A percentile compares a stretch with the other conserved stretches of the same genome.
phyloP scores from a whole-genome alignment of 192 early-diverging fungal species.

The Coemansia javaensis region DNA sequence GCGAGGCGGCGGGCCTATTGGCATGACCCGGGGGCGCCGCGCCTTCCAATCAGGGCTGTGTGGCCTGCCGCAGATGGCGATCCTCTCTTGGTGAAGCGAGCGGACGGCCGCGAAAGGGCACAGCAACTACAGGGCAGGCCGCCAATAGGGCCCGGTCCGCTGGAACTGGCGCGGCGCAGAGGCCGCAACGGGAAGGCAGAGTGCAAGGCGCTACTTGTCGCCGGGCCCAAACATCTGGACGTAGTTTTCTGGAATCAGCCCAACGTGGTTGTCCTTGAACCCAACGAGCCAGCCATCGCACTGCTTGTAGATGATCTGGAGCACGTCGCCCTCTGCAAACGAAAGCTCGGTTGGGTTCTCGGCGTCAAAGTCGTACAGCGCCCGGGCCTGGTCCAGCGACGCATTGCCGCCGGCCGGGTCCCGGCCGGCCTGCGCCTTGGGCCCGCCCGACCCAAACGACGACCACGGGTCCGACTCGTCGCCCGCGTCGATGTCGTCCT shows the following conservation, averaged over 20 bases:
- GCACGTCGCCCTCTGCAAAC: conserved; percentile 58
- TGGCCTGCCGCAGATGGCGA: too few species aligned
- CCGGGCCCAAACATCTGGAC: conserved; percentile 50
- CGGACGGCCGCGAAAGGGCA: too few species aligned
- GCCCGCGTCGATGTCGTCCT: conserved; percentile 23
- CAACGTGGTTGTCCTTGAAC: conserved; percentile 59
- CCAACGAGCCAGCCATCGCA: conserved; percentile 74
- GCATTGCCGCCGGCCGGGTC: conserved; percentile 8
- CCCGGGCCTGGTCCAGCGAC: conserved; percentile 40
- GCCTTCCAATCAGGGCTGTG: too few species aligned
- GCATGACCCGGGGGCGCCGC: too few species aligned
- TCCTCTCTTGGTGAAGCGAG: too few species aligned
- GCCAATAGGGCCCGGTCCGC: too few species aligned
- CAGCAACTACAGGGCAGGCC: too few species aligned
- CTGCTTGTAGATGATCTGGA: conserved; percentile 67
- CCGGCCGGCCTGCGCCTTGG: conserved; percentile 8
- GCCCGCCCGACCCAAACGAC: conserved; percentile 37
- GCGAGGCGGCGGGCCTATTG: too few species aligned
- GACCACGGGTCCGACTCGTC: conserved; percentile 40
- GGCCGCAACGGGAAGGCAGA: too few species aligned
- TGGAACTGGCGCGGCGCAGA: too few species aligned
- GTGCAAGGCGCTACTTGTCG: background rate
- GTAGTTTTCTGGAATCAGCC: conserved; percentile 74
- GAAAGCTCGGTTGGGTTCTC: conserved; percentile 64
- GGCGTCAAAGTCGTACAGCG: conserved; percentile 73